Evolutionary conservation across 2,329 filamentous ascomycete species (phyloP).

Genomic region (Aspergillus uvarum): DNA sequence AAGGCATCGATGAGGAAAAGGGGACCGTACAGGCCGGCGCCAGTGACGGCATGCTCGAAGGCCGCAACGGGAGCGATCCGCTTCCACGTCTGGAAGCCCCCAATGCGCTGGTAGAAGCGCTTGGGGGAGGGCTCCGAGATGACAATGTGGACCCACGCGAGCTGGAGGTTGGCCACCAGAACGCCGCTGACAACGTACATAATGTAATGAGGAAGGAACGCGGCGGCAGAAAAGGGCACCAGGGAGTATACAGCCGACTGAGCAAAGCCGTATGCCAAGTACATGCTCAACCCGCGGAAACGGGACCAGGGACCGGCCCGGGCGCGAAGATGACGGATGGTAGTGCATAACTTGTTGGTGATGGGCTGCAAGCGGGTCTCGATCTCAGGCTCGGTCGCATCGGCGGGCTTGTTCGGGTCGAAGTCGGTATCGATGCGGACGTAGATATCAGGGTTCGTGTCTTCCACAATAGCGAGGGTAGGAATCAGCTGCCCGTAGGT

Average conservation of each 20-base stretch:
- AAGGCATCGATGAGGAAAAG: conserved; percentile 46
- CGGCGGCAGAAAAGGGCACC: conserved; percentile 23
- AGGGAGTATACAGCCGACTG: conserved; percentile 47
- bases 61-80: conserved; percentile 69
- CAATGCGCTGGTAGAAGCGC: conserved; percentile 68
- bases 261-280: conserved; percentile 49
- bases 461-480: conserved; percentile 65
- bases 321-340: conserved; percentile 61
- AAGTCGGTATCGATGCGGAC: conserved; percentile 49
- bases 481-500: conserved; percentile 61
- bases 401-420: conserved; percentile 31
- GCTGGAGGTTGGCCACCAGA: conserved; percentile 64
- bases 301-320: conserved; percentile 64
- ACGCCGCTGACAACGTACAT: conserved; percentile 60
- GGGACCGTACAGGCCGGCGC: conserved; percentile 43
- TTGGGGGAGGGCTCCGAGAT: conserved; percentile 68
- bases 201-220: conserved; percentile 49
- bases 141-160: conserved; percentile 83
- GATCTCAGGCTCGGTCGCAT: conserved; percentile 42
- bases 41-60: conserved; percentile 59
- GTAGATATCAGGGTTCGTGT: conserved; percentile 54
- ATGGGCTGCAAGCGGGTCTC: conserved; percentile 57
- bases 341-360: conserved; percentile 59
- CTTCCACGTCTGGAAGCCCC: conserved; percentile 63
- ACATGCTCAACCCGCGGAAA: conserved; percentile 66